phyloP scores from a whole-genome alignment of 2,329 filamentous ascomycete species.

The Diplodia corticola region DNA sequence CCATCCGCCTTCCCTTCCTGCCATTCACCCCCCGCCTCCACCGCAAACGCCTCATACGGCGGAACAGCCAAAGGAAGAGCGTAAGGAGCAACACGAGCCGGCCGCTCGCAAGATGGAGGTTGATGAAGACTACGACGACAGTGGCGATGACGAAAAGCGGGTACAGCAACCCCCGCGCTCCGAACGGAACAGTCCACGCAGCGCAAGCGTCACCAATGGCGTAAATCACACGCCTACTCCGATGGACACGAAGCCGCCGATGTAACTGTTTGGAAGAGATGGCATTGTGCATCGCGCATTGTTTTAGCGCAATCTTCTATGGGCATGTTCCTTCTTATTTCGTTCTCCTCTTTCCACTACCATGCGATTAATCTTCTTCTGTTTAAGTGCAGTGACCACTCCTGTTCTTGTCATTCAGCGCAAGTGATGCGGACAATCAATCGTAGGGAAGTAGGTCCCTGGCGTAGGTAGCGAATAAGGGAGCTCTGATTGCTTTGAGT shows the following conservation, averaged over 20 bases:
- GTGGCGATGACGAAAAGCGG: slow-evolving; percentile 75
- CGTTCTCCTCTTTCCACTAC: neutral
- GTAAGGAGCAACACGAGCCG: slow-evolving; percentile 64
- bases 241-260: slow-evolving; percentile 30
- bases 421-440: neutral
- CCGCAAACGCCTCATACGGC: slow-evolving; percentile 53
- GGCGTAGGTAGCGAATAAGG: neutral
- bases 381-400: neutral
- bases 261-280: slow-evolving; percentile 1
- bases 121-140: slow-evolving; percentile 96
- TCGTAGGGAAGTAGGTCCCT: neutral
- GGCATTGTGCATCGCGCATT: neutral
- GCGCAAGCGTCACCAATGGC: slow-evolving; percentile 35
- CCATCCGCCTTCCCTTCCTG: slow-evolving; percentile 66
- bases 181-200: slow-evolving; percentile 48
- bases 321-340: neutral
- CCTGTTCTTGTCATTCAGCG: slow-evolving; percentile 1
- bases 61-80: slow-evolving; percentile 49
- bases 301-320: neutral
- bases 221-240: slow-evolving; percentile 36
- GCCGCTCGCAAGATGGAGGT: slow-evolving; percentile 95
- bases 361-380: slow-evolving; percentile 1
- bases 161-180: slow-evolving; percentile 37
- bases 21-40: slow-evolving; percentile 50
- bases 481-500: neutral